These are phyloP conservation scores for Lindgomyces ingoldianus DNA, from an alignment of 495 filamentous ascomycete genomes.

Conservation along the genomic window DNA sequence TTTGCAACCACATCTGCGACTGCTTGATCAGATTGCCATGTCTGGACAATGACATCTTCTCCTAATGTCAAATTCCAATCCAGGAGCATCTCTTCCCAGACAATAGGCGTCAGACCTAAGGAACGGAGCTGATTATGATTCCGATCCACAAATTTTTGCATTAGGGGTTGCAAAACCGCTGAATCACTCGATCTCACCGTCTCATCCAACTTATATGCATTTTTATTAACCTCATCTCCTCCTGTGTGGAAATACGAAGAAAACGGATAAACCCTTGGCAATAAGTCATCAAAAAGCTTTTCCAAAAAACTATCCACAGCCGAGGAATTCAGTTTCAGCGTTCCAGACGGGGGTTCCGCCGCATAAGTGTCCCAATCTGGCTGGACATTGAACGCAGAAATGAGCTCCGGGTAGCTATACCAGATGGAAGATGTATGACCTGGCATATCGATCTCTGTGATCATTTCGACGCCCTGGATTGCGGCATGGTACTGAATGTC, in stretches of 20 bases:
- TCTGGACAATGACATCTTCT: conserved; percentile 66
- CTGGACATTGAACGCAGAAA: conserved; percentile 67
- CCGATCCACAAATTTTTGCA: conserved; percentile 70
- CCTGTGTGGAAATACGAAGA: conserved; percentile 77
- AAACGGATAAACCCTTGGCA: conserved; percentile 69
- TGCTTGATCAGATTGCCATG: conserved; percentile 63
- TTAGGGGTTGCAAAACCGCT: conserved; percentile 62
- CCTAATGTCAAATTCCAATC: conserved; percentile 71
- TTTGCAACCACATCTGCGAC: conserved; percentile 56
- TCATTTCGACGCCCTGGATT: conserved; percentile 67
- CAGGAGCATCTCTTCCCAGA: conserved; percentile 82
- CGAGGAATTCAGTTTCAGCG: conserved; percentile 69
- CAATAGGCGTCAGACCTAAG: conserved; percentile 64
- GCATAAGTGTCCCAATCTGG: conserved; percentile 68
- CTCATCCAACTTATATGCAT: conserved; percentile 71
- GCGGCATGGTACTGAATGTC: conserved; percentile 66
- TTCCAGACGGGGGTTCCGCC: conserved; percentile 74
- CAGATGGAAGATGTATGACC: conserved; percentile 71
- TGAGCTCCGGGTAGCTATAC: conserved; percentile 68
- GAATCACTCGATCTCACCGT: conserved; percentile 63
- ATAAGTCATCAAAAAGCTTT: conserved; percentile 66
- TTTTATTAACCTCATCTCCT: conserved; percentile 77
- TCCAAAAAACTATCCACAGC: conserved; percentile 67
- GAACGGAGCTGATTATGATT: conserved; percentile 60
- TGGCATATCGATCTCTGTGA: conserved; percentile 79